Percentiles rank a stretch among this genome's conserved stretches.
These are phyloP conservation scores for Trametes villosa DNA, from an alignment of 768 basidiomycete species.

Conservation along the genomic window DNA sequence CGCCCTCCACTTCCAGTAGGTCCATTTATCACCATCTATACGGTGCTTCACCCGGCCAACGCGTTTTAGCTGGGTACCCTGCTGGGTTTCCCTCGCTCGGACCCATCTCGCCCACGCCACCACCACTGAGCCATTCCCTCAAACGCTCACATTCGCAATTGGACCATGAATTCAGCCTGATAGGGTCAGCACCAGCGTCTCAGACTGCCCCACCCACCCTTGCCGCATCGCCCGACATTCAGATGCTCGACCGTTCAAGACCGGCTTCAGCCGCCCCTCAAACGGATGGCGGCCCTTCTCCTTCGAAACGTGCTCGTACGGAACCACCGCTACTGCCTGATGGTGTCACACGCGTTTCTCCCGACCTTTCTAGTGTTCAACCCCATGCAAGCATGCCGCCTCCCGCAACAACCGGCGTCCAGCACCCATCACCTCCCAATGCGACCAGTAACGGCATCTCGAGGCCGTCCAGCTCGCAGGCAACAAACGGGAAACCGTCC, in stretches of 20 bases:
- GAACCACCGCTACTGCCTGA: conserved; percentile 41
- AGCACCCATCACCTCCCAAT: conserved; percentile 34
- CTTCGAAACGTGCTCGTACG: conserved; percentile 71
- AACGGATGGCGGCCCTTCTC: conserved; percentile 62
- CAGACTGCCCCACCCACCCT: conserved; percentile 33
- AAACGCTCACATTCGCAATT: conserved; percentile 71
- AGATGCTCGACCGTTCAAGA: conserved; percentile 51
- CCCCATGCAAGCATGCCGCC: conserved; percentile 34
- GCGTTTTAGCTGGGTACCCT: conserved; percentile 48
- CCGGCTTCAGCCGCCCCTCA: conserved; percentile 55
- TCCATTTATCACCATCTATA: conserved; percentile 49
- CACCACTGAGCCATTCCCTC: conserved; percentile 44
- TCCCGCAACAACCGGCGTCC: conserved; percentile 15
- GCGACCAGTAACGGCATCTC: conserved; percentile 49
- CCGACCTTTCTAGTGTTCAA: conserved; percentile 9
- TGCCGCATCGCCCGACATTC: conserved; percentile 48
- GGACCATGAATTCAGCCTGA: conserved; percentile 50
- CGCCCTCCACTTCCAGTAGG: conserved; percentile 75
- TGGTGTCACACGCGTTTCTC: conserved; percentile 14
- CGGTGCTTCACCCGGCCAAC: conserved; percentile 58
- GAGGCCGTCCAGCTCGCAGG: conserved; percentile 49
- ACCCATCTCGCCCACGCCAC: conserved; percentile 40
- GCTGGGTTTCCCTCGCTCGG: conserved; percentile 52
- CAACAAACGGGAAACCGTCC: conserved; percentile 49
- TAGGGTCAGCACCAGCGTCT: conserved; percentile 16